phyloP scores from a whole-genome alignment of 2,329 filamentous ascomycete genomes.

The Aaosphaeria arxii region DNA sequence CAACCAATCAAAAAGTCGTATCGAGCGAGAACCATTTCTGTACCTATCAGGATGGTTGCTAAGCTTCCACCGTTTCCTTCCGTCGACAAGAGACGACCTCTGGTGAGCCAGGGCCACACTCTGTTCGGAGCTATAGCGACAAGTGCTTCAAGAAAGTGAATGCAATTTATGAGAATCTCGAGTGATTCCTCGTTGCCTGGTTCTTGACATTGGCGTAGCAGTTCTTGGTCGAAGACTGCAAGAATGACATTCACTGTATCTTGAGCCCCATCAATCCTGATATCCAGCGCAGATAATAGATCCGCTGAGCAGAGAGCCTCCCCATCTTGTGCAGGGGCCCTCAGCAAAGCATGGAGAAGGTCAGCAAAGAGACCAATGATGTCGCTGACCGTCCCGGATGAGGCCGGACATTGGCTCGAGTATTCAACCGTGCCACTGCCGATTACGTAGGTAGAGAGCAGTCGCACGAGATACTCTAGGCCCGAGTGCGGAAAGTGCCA shows the following conservation, averaged over 20 bases:
- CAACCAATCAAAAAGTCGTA: conserved; percentile 76
- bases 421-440: conserved; percentile 51
- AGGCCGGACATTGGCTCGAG: conserved; percentile 47
- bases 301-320: neutral
- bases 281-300: conserved; percentile 25
- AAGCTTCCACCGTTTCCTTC: conserved; percentile 75
- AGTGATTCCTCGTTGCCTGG: conserved; percentile 63
- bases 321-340: conserved; percentile 13
- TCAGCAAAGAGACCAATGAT: conserved; percentile 72
- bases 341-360: conserved; percentile 52
- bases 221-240: conserved; percentile 75
- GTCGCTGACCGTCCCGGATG: conserved; percentile 65
- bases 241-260: conserved; percentile 82
- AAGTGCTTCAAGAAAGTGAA: conserved; percentile 75
- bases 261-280: conserved; percentile 50
- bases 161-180: conserved; percentile 68
- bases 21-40: conserved; percentile 73
- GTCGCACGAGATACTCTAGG: conserved; percentile 73
- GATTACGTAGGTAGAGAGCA: conserved; percentile 65
- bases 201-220: conserved; percentile 47
- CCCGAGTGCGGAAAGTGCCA: conserved; percentile 76
- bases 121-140: conserved; percentile 72
- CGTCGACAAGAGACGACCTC: conserved; percentile 74
- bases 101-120: conserved; percentile 85
- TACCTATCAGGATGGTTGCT: conserved; percentile 72